Evolutionary conservation across 1,139 yeast genomes (phyloP), one percentile per base, ranked within the genome.

Genomic region (Pichia inconspicua): DNA sequence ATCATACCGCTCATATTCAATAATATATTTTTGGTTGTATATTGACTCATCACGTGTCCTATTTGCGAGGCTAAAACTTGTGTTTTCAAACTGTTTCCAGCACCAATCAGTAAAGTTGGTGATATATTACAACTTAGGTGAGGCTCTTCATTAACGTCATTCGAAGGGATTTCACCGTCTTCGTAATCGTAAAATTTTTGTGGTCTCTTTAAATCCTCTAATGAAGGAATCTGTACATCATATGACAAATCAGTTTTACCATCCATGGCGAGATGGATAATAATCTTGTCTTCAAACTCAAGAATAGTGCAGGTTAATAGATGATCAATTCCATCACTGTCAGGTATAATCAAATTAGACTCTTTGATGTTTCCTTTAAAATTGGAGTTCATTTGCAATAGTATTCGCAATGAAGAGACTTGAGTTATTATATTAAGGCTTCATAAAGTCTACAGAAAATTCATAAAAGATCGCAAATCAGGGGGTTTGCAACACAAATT

Each of bases 181-280:
- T 50, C 47, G 15, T 47, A 40, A 14, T 48, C 45, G 17, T 43
- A 44, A 14, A 30, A 42, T 32, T 34, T 43, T 30, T 28, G 27
- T 12, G 57, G 55, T 25, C 34, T 54, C 12, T 52, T 51, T 10
- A 55, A 41, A 34, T 55, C 59, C 12, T 48, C 43, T 10, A 56
- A 25, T 12, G 43, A 45, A 0, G 71, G 66, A 0, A 67, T 59
- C 35, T 60, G 65, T 2, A 70, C 55, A 44, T 70, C 74, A 45
- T 67, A 69, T 1, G 72, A 64, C 7, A 66, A 58, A 54, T 72
- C 74, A 47, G 66, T 56, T 50, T 72, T 73, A 1, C 76, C 76
- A 54, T 71, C 61, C 43, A 58, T 50, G 9, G 68, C 52, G 1
- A 72, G 46, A 31, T 64, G 64, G 3, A 72, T 42, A 3, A 72